These are phyloP conservation scores for Spizellomyces punctatus DNA, from an alignment of 192 early-diverging fungal genomes.

Conservation along the genomic window DNA sequence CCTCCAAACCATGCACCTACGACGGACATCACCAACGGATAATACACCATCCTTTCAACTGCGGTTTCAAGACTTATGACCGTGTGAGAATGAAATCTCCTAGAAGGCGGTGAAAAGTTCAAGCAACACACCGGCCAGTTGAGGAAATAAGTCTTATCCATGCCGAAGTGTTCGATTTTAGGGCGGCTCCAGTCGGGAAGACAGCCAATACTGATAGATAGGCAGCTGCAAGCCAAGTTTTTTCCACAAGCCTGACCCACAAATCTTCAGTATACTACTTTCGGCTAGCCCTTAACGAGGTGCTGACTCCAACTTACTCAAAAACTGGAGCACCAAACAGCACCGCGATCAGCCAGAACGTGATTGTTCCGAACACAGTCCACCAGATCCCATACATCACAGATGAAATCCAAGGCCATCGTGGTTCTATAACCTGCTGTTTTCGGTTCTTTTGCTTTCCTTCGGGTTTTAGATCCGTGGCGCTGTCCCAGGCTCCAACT, in stretches of 20 bases:
- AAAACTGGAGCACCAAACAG: conserved; percentile 19
- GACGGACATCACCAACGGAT: conserved; percentile 8
- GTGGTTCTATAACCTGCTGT: background rate
- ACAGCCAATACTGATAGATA: conserved; percentile 2
- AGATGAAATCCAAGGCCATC: background rate
- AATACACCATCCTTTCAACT: conserved; percentile 6
- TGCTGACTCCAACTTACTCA: background rate
- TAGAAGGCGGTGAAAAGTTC: too few relatives aligned
- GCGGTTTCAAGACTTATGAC: background rate
- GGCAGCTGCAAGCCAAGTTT: conserved; percentile 9
- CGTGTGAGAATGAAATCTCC: background rate
- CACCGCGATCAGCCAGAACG: background rate
- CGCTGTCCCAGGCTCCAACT: background rate
- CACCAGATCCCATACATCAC: conserved; percentile 5
- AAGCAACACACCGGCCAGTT: too few relatives aligned
- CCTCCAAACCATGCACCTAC: conserved; percentile 25
- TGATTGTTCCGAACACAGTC: conserved; percentile 6
- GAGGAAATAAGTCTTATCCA: conserved; percentile 9
- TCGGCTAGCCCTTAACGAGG: too few relatives aligned
- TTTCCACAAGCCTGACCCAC: background rate
- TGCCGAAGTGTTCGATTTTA: background rate
- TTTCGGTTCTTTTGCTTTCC: background rate
- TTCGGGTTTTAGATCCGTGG: background rate
- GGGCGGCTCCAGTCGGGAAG: conserved; percentile 7
- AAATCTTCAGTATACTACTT: background rate